A percentile compares a stretch with the other conserved stretches of the same genome.
Evolutionary conservation across 2,329 filamentous ascomycete species (phyloP).

Genomic region (Metarhizium album): DNA sequence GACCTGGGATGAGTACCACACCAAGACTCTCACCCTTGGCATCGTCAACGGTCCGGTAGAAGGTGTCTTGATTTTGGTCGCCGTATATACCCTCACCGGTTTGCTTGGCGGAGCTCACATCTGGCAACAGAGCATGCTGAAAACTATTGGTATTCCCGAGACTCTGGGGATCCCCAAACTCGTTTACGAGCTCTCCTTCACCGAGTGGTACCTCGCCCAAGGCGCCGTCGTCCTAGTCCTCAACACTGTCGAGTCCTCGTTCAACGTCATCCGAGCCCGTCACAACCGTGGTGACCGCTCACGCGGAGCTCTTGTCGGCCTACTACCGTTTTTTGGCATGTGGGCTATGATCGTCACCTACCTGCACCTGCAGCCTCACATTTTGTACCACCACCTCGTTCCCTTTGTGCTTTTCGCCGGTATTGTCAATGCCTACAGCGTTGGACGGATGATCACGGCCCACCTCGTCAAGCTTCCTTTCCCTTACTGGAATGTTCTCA

Average conservation of each 20-base stretch:
- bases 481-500: constrained; percentile 81
- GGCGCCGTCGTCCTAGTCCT: constrained; percentile 70
- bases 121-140: constrained; percentile 78
- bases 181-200: constrained; percentile 74
- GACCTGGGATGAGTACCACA: constrained; percentile 99
- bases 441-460: constrained; percentile 90
- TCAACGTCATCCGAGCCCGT: constrained; percentile 76
- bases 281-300: constrained; percentile 61
- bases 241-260: constrained; percentile 70
- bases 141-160: constrained; percentile 57
- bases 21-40: constrained; percentile 85
- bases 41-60: constrained; percentile 92
- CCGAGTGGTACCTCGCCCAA: constrained; percentile 86
- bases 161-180: constrained; percentile 52
- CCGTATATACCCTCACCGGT: constrained; percentile 75
- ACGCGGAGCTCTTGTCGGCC: constrained; percentile 66
- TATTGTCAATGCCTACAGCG: constrained; percentile 86
- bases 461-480: constrained; percentile 83
- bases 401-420: constrained; percentile 86
- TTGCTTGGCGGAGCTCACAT: constrained; percentile 80
- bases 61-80: constrained; percentile 74
- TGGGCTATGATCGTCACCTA: constrained; percentile 73
- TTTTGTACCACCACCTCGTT: constrained; percentile 72
- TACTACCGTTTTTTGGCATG: constrained; percentile 67
- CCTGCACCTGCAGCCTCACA: constrained; percentile 72